Conservation (phyloP, 768 basidiomycete genomes). For the Boletus tomentosulus region DNA sequence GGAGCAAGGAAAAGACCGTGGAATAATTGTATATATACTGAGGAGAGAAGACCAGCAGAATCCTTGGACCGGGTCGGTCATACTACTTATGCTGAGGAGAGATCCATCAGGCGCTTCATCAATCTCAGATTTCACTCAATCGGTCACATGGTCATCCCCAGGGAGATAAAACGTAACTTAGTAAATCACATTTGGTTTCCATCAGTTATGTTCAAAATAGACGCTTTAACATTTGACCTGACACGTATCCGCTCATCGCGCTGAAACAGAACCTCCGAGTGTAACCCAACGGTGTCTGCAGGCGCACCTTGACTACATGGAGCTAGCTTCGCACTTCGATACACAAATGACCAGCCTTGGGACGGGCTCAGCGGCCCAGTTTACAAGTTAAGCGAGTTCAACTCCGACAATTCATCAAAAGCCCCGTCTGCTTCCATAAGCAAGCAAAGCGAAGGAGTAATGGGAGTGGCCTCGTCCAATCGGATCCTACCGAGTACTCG, state of each 20-base stretch:
- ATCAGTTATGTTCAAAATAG: slow-evolving; percentile 1
- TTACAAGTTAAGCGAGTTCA: neutral
- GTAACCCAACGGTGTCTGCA: too few relatives aligned
- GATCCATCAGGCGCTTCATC: slow-evolving; percentile 12
- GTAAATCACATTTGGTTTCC: slow-evolving; percentile 2
- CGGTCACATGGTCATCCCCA: slow-evolving; percentile 14
- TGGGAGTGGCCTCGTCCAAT: slow-evolving; percentile 1
- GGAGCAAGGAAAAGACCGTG: slow-evolving; percentile 18
- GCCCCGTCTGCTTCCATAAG: neutral
- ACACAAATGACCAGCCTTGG: neutral
- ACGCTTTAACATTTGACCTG: neutral
- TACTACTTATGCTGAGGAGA: slow-evolving; percentile 10
- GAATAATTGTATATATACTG: slow-evolving; percentile 21
- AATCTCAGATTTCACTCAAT: slow-evolving; percentile 17
- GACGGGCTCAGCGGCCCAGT: neutral
- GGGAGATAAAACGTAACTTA: slow-evolving; percentile 23
- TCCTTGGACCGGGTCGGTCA: slow-evolving; percentile 1
- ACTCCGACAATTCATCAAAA: neutral
- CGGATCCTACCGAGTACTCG: neutral
- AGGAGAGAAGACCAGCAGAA: neutral
- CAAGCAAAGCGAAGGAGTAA: neutral
- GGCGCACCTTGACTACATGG: too few relatives aligned
- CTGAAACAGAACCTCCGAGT: neutral
- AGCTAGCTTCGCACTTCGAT: neutral
- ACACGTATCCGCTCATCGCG: neutral